These are phyloP conservation scores for Paratinospora sagittata DNA, from an alignment of 164 flowering plant species.

Conservation along the genomic window DNA sequence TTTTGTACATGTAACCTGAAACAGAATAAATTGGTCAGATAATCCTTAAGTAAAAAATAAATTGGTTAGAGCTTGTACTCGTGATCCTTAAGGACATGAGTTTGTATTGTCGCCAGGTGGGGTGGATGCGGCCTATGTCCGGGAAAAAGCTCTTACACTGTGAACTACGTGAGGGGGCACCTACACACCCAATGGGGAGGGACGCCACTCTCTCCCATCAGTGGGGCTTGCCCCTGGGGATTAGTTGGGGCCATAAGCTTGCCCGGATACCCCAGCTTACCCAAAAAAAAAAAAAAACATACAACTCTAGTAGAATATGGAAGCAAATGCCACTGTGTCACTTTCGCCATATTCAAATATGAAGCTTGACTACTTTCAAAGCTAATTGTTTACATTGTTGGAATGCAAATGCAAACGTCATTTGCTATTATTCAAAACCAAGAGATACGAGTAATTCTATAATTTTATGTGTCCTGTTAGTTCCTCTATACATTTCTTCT, in stretches of 20 bases:
- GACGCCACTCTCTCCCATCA: too few species aligned
- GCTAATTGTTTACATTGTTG: neutral
- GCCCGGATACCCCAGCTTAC: too few species aligned
- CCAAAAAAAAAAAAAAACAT: too few species aligned
- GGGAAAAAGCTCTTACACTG: too few species aligned
- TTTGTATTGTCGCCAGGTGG: too few species aligned
- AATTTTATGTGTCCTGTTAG: neutral
- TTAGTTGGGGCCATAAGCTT: too few species aligned
- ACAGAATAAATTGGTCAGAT: slow-evolving; percentile 3
- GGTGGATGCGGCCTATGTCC: too few species aligned
- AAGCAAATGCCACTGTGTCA: neutral
- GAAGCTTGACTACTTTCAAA: neutral
- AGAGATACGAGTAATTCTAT: neutral
- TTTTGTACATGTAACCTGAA: slow-evolving; percentile 71
- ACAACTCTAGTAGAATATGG: neutral
- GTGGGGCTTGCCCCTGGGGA: too few species aligned
- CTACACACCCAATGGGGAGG: too few species aligned
- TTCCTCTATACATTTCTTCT: neutral
- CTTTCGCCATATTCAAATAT: neutral
- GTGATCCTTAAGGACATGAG: too few species aligned
- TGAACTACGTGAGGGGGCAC: too few species aligned
- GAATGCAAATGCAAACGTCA: neutral
- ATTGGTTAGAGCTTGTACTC: too few species aligned
- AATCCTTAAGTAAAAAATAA: neutral
- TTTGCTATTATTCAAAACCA: neutral